Base-by-base conservation (phyloP, 2,329 filamentous ascomycete genomes). In the Arthrobotrys pseudoclavata region DNA sequence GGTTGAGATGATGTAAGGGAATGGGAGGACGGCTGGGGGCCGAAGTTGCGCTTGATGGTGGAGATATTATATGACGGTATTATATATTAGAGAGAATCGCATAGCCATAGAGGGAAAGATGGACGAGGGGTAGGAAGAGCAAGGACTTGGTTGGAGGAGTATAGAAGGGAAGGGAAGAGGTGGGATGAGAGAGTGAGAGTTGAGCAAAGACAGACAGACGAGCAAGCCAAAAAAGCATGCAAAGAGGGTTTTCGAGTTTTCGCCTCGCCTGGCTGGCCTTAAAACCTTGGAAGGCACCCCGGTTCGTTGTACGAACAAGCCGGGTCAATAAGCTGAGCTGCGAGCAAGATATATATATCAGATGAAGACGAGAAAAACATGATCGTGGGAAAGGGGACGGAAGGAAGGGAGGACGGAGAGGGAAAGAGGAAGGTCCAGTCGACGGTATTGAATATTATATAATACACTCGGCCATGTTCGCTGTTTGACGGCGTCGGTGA, bases 1-100 rank as follows among this genome's bases (percentile, higher is more conserved):
- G 72, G 64, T 64, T 70, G 66, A 67, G 72, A 77, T 77, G 66
- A 77, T 77, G 72, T 71, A 77, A 77, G 64, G 62, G 67, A 71
- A 71, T 60, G 48, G 62, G 26, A 47, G 22, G 20, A 70, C 53
- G 67, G 66, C 66, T 71, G 70, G 60, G 67, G 31, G 31, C 26
- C 37, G 66, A 20, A 20, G 64, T 15, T 64, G 66, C 50, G 69
- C 69, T 72, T 47, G 15, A 48, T 37, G n/a, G 24, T 22, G 55
- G 55, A 60, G 55, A 42, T 42, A 60, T 47, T 50, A 50, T 22
- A 50, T 50, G 20, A 24, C 5, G 5, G 42, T 29, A 52, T 52
- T 40, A 66, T 40, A 66, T 52, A 26, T 50, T 48, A 66, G 9
- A 18, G 48, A 42, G 31, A 37, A 69, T 76, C 71, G 71, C 71